These are phyloP conservation scores for Tuber aestivum DNA, from an alignment of 495 filamentous ascomycete species.

Conservation along the genomic window DNA sequence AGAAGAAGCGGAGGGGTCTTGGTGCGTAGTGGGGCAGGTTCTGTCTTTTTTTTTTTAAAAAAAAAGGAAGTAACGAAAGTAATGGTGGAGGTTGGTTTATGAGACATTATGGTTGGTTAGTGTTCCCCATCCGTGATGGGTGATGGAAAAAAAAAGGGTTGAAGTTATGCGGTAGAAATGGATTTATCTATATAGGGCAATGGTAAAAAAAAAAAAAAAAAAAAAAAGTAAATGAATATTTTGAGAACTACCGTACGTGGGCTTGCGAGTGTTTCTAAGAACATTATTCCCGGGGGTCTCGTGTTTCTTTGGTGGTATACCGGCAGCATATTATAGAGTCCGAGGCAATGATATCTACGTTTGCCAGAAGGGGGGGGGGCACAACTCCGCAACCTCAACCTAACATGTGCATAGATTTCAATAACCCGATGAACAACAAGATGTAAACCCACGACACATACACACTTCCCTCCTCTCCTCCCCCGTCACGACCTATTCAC, in stretches of 20 bases:
- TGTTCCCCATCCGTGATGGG: background rate
- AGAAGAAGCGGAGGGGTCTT: constrained; percentile 51
- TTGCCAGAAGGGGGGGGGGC: background rate
- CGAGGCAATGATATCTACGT: background rate
- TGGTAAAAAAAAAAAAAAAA: constrained; percentile 8
- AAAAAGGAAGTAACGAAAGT: background rate
- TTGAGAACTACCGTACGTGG: constrained; percentile 8
- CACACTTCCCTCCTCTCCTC: constrained; percentile 10
- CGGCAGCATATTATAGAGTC: background rate
- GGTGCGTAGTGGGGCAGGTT: constrained; percentile 40
- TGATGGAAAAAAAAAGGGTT: background rate
- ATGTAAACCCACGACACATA: constrained; percentile 4
- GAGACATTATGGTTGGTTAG: background rate
- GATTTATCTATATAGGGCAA: background rate
- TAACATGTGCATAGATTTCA: background rate
- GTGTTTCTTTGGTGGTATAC: background rate
- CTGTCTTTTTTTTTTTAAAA: too few relatives aligned
- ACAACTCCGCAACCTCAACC: background rate
- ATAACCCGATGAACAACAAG: background rate
- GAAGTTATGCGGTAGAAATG: background rate
- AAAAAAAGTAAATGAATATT: too few relatives aligned
- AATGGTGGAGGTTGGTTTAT: background rate
- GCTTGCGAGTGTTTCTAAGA: background rate
- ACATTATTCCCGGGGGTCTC: background rate
- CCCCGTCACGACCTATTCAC: background rate